These are phyloP conservation scores for Penicillium nucicola DNA, from an alignment of 495 filamentous ascomycete species.

Conservation along the genomic window DNA sequence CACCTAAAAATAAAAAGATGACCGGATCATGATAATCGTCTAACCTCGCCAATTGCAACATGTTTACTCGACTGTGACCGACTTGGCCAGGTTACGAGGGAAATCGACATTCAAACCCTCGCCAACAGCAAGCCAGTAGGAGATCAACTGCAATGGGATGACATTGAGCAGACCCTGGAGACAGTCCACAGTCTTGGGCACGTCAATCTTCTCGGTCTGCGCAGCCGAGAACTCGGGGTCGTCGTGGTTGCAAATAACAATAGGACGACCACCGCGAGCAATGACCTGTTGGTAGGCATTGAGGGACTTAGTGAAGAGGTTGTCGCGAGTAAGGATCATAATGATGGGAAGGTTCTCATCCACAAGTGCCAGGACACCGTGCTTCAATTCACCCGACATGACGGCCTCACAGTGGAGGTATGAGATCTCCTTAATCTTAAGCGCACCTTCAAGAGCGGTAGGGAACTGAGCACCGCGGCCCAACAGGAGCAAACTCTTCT, in stretches of 20 bases:
- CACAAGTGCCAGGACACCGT: conserved; percentile 94
- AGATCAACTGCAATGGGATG: conserved; percentile 94
- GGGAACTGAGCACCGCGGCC: conserved; percentile 95
- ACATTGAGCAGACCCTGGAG: conserved; percentile 97
- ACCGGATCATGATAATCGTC: conserved; percentile 26
- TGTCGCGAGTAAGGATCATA: conserved; percentile 96
- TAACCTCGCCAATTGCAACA: conserved; percentile 11
- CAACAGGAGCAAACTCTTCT: conserved; percentile 90
- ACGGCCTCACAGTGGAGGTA: conserved; percentile 99
- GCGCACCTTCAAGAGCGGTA: conserved; percentile 90
- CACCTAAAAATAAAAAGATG: conserved; percentile 25
- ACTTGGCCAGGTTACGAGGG: conserved; percentile 97
- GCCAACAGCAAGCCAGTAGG: conserved; percentile 95
- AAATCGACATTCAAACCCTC: conserved; percentile 97
- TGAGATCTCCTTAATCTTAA: conserved; percentile 99
- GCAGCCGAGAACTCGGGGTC: conserved; percentile 86
- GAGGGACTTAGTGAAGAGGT: conserved; percentile 93
- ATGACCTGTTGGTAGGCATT: conserved; percentile 99
- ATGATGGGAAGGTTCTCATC: conserved; percentile 98
- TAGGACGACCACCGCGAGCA: conserved; percentile 88
- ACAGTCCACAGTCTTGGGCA: conserved; percentile 91
- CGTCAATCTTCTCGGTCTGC: conserved; percentile 93
- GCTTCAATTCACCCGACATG: conserved; percentile 99
- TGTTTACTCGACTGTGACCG: conserved; percentile 92
- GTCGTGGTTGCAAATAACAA: conserved; percentile 93